Evolutionary conservation across 345 rosid genomes (phyloP), one percentile per base, ranked within the genome.

Genomic region (Eucalyptus cloeziana): DNA sequence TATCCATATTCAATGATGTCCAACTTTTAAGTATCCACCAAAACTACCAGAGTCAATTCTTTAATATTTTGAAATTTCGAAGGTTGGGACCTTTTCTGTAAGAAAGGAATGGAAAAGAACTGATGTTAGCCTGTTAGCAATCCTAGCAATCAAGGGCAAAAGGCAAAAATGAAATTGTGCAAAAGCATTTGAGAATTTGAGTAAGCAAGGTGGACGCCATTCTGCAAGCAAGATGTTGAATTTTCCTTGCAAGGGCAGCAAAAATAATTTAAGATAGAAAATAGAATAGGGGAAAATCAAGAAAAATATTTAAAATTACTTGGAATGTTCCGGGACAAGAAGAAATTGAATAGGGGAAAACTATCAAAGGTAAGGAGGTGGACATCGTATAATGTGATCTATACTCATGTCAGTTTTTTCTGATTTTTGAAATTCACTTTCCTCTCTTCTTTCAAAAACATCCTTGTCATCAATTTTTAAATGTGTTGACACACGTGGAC

Each of bases 191-290:
- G 85, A 76, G 83, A 24, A 69, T 60, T 60, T 87, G 88, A 64
- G 79, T 81, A 87, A 87, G 88, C 88, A 87, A 87, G 58, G 88
- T 25, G 58, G 79, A 31, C 49, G 19, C 33, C 45, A 27, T 69
- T 67, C 49, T 87, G 47, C 85, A 76, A 76, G 85, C 85, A 76
- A 76, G 85, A 67, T 5, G 81, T 33, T 33, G 81, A 33, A 40
- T 12, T 47, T 87, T 69, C 58, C 88, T 87, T 87, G 88, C 81
- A 87, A 69, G 88, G 58, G 88, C 54, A 87, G 88, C 88, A 69
- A 64, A 25, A 87, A 37, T 27, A 87, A 10, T 54, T 81, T 80
- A 45, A 54, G 27, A 76, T 37, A 21, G 25, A 17, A 33, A 21
- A 40, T 76, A 40, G 81, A 37, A 52, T 40, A 49, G 13, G 80